Conservation (phyloP, 139 green algal species). For the Chlorella sp. region DNA sequence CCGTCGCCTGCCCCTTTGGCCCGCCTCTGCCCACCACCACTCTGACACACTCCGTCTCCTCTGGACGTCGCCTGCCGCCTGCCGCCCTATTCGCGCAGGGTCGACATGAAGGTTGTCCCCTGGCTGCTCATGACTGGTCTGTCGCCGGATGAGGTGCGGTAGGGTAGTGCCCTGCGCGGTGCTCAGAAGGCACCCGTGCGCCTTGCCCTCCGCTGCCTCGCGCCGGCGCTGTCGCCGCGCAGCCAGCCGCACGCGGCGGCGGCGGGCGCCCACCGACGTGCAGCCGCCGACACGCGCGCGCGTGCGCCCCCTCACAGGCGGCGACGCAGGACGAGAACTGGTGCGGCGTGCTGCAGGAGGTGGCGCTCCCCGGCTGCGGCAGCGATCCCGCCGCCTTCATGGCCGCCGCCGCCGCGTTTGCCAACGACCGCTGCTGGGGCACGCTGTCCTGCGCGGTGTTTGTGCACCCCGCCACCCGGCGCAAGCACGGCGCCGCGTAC, state of each 20-base stretch:
- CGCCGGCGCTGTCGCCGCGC: too few species aligned
- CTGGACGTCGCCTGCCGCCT: too few species aligned
- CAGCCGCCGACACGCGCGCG: too few species aligned
- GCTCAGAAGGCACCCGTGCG: too few species aligned
- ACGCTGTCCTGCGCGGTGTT: constrained; percentile 66
- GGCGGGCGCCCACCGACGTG: too few species aligned
- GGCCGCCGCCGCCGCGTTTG: constrained; percentile 49
- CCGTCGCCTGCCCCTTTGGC: too few species aligned
- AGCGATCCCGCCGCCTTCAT: constrained; percentile 59
- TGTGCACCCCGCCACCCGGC: constrained; percentile 55
- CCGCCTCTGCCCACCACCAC: too few species aligned
- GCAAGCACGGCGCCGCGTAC: constrained; percentile 30
- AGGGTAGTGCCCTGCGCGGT: too few species aligned
- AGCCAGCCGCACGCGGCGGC: too few species aligned
- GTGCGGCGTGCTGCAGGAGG: constrained; percentile 81
- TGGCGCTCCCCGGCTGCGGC: constrained; percentile 50
- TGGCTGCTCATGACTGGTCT: constrained; percentile 56
- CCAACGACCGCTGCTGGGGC: constrained; percentile 74
- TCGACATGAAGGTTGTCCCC: constrained; percentile 28
- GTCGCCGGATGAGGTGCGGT: constrained; percentile 30
- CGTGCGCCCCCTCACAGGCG: constrained; percentile 38
- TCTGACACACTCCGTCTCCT: too few species aligned
- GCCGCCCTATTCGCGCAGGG: too few species aligned
- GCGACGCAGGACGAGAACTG: constrained; percentile 69
- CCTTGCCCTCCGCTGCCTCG: too few species aligned